Percentiles rank a stretch among this genome's conserved stretches.
phyloP scores from a whole-genome alignment of 805 yeast species.

The Saturnispora ahearnii region DNA sequence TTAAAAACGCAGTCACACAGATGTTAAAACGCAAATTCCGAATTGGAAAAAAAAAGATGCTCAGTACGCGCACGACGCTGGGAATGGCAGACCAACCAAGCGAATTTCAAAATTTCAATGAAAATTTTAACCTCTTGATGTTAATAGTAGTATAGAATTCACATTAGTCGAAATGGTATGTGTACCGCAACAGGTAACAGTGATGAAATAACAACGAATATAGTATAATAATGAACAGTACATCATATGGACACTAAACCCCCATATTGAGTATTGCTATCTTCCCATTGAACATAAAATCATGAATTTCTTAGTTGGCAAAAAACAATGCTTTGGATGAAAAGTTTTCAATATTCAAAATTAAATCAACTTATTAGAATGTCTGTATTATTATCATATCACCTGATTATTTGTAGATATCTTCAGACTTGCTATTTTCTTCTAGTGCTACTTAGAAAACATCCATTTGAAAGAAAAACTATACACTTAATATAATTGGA shows the following conservation, averaged over 20 bases:
- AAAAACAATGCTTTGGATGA: neutral
- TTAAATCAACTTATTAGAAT: no score
- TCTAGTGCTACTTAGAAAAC: no score
- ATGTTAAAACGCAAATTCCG: neutral
- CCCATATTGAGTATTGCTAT: no score
- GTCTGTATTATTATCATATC: no score
- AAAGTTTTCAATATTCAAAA: neutral
- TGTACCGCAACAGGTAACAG: neutral
- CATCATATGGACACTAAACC: neutral
- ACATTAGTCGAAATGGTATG: slow-evolving; percentile 3
- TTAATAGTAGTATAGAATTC: neutral
- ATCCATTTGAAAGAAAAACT: no score
- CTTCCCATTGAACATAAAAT: no score
- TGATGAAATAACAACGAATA: neutral
- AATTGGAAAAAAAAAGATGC: slow-evolving; percentile 1
- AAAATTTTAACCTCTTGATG: slow-evolving; percentile 1
- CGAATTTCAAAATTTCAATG: neutral
- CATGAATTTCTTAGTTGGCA: no score
- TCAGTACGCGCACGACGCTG: neutral
- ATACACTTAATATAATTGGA: no score
- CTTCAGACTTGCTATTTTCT: no score
- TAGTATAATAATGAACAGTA: neutral
- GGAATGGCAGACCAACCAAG: neutral
- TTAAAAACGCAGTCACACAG: slow-evolving; percentile 1
- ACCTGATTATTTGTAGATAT: no score